Conservation (phyloP, 177 flowering plant genomes). For the Vitis hybrid region DNA sequence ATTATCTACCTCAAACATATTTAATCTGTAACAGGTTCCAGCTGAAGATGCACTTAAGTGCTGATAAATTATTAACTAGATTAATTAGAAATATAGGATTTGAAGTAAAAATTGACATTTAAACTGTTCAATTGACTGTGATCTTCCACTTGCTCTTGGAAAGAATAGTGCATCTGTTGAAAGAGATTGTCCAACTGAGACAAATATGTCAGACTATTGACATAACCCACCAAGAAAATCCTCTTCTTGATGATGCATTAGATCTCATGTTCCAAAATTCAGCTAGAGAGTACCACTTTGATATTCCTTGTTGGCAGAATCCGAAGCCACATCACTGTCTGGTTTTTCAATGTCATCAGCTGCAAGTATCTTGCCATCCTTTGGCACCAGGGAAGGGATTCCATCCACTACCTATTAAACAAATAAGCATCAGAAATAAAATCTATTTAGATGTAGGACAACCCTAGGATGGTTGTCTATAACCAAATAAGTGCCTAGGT, state of each 20-base stretch:
- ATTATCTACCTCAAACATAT: neutral
- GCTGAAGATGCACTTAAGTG: neutral
- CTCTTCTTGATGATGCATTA: too few relatives aligned
- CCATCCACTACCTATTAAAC: constrained; percentile 68
- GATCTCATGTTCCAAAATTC: neutral
- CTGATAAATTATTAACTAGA: constrained; percentile 1
- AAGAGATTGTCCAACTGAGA: too few relatives aligned
- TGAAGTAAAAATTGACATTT: neutral
- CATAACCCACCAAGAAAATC: too few relatives aligned
- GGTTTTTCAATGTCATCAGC: constrained; percentile 24
- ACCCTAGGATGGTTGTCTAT: neutral
- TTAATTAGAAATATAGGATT: neutral
- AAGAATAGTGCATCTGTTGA: too few relatives aligned
- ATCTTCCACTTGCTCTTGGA: too few relatives aligned
- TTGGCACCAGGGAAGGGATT: constrained; percentile 77
- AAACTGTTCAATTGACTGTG: too few relatives aligned
- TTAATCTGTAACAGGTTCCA: neutral
- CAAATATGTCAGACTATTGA: too few relatives aligned
- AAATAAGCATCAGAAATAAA: neutral
- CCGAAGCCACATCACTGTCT: constrained; percentile 16
- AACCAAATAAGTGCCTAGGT: too few relatives aligned
- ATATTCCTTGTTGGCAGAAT: constrained; percentile 12
- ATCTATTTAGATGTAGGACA: neutral
- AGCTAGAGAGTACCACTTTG: neutral
- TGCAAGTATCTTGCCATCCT: constrained; percentile 69